phyloP scores from a whole-genome alignment of 2,329 filamentous ascomycete species.

The Camillea tinctor region DNA sequence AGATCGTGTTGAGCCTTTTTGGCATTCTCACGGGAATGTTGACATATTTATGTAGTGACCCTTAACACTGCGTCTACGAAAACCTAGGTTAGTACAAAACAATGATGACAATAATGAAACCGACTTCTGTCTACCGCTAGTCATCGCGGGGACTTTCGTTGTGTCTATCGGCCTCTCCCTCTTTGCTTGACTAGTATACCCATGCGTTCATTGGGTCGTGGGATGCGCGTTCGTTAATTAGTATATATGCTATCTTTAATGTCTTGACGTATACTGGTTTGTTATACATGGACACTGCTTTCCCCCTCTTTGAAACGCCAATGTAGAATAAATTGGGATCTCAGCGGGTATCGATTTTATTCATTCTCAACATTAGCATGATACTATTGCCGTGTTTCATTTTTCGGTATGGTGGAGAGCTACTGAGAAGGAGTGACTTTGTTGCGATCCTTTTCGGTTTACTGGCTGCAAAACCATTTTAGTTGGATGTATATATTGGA shows the following conservation, averaged over 20 bases:
- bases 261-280: no score
- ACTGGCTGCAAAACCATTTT: no score
- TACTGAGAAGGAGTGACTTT: constrained; percentile 48
- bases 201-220: constrained; percentile 72
- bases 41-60: constrained; percentile 59
- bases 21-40: constrained; percentile 70
- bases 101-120: constrained; percentile 68
- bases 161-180: constrained; percentile 82
- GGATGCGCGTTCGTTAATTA: constrained; percentile 71
- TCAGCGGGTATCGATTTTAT: constrained; percentile 64
- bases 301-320: constrained; percentile 72
- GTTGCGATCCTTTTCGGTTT: neutral
- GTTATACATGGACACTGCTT: constrained; percentile 54
- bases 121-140: constrained; percentile 79
- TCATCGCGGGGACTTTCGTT: constrained; percentile 70
- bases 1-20: constrained; percentile 76
- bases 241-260: constrained; percentile 21
- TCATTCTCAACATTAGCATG: constrained; percentile 63
- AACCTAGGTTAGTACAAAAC: constrained; percentile 53
- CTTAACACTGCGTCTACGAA: constrained; percentile 62
- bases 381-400: constrained; percentile 64
- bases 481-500: no score
- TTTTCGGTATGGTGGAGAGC: constrained; percentile 58
- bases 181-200: constrained; percentile 83
- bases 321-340: constrained; percentile 70